These are phyloP conservation scores for Echinochloa phyllopogon DNA, from an alignment of 176 grass and related monocot species.

Conservation along the genomic window DNA sequence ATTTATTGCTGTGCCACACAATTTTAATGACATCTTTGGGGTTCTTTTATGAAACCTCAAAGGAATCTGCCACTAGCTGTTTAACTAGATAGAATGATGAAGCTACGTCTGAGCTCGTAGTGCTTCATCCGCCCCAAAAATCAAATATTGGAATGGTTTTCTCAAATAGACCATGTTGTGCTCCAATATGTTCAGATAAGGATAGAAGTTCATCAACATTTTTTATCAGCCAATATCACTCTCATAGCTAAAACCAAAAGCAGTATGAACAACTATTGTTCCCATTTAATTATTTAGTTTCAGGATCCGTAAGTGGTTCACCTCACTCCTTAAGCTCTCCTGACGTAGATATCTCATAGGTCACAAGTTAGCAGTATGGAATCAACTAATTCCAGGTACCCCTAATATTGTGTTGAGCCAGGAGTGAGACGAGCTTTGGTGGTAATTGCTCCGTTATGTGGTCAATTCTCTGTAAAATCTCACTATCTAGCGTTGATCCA, in stretches of 20 bases:
- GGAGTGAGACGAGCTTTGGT: too few relatives aligned
- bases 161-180: not conserved
- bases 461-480: too few relatives aligned
- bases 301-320: not conserved
- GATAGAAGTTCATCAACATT: not conserved
- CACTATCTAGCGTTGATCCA: too few relatives aligned
- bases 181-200: not conserved
- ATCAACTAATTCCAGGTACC: too few relatives aligned
- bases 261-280: not conserved
- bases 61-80: not conserved
- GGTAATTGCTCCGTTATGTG: too few relatives aligned
- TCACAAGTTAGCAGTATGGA: too few relatives aligned
- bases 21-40: not conserved
- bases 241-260: not conserved
- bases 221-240: not conserved
- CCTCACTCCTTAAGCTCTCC: too few relatives aligned
- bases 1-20: not conserved
- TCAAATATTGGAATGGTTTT: not conserved
- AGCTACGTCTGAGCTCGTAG: not conserved
- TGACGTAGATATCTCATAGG: too few relatives aligned
- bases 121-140: not conserved
- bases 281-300: not conserved
- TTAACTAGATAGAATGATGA: not conserved
- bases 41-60: not conserved
- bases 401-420: too few relatives aligned